Evolutionary conservation across 2,329 filamentous ascomycete genomes (phyloP), one percentile per base, ranked within the genome.

Genomic region (Keithomyces neogunnii): DNA sequence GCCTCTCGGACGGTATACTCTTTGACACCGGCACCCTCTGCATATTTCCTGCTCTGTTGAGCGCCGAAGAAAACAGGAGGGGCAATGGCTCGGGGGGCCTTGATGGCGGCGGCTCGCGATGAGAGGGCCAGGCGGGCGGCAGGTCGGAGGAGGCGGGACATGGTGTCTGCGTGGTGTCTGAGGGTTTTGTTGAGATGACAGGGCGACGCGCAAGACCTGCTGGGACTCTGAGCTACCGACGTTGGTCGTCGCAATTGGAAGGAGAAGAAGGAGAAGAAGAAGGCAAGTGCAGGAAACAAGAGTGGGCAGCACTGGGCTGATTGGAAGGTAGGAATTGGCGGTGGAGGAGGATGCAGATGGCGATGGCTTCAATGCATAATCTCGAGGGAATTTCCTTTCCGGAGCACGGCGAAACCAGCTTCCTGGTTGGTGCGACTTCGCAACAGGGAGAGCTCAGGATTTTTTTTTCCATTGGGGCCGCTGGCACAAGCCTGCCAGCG

Each of bases 1-100:
- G 93, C 93, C 69, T 99, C 93, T 76, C 93, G 84, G 65, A 99
- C 93, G 44, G 93, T 96, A 75, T 96, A 90, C 69, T 96, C 89
- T 80, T 96, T 96, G 64, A 77, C 74, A 58, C 85, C 86, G 58
- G 70, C 68, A 56, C 70, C 69, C 51, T 80, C 75, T 61, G 80
- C 78, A 63, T 80, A 82, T 50, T 76, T 73, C 63, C 78, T 71
- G 65, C 72, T 66, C 69, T 81, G 78, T 57, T 60, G 59, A 48
- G 69, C 65, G 54, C 66, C 67, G 55, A 69, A 69, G 60, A 66
- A 63, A 65, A 66, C 62, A 54, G 67, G 66, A 50, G 63, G 62
- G 47, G 69, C 43, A 39, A 50, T 61, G 56, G 69, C 61, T 57
- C 70, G 64, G 48, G 68, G 58, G 45, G 66, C 58, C 57, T 58